Conservation (phyloP, 331 rosid species). For the Quercus tomentella region DNA sequence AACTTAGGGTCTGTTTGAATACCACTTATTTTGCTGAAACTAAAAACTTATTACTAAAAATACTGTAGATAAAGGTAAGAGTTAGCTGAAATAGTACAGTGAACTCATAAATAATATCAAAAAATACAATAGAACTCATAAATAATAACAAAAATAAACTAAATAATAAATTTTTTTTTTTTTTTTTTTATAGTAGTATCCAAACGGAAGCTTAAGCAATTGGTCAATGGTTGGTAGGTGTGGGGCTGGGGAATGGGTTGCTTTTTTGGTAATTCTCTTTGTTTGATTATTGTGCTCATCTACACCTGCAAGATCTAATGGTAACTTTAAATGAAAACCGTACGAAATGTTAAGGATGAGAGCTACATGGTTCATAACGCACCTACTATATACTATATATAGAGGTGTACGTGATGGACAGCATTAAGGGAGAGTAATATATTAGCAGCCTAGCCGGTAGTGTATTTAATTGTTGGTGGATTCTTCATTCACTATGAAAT, state of each 20-base stretch:
- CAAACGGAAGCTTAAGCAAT: fast-evolving
- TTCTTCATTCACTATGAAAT: not conserved
- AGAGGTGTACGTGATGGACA: not conserved
- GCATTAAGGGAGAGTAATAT: not conserved
- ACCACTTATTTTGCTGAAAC: fast-evolving
- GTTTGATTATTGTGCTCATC: not conserved
- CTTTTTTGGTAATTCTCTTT: too few relatives aligned
- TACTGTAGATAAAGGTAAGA: too few relatives aligned
- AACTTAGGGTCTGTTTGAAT: fast-evolving
- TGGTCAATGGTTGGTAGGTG: too few relatives aligned
- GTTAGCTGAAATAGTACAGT: fast-evolving
- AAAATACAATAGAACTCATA: too few relatives aligned
- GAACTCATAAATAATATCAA: too few relatives aligned
- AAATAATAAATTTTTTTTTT: too few relatives aligned
- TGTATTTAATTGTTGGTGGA: not conserved
- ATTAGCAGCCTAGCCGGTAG: not conserved
- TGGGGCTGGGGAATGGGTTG: not conserved
- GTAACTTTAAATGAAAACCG: conserved; percentile 17
- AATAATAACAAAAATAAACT: too few relatives aligned
- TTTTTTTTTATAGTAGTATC: too few relatives aligned
- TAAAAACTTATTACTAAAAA: too few relatives aligned
- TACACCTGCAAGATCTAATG: conserved; percentile 15
- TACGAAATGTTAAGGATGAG: not conserved
- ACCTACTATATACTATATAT: too few relatives aligned
- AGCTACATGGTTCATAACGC: not conserved